A percentile compares a stretch with the other conserved stretches of the same genome.
These are phyloP conservation scores for Aspergillus transmontanensis DNA, from an alignment of 2,329 filamentous ascomycete genomes.

Conservation along the genomic window DNA sequence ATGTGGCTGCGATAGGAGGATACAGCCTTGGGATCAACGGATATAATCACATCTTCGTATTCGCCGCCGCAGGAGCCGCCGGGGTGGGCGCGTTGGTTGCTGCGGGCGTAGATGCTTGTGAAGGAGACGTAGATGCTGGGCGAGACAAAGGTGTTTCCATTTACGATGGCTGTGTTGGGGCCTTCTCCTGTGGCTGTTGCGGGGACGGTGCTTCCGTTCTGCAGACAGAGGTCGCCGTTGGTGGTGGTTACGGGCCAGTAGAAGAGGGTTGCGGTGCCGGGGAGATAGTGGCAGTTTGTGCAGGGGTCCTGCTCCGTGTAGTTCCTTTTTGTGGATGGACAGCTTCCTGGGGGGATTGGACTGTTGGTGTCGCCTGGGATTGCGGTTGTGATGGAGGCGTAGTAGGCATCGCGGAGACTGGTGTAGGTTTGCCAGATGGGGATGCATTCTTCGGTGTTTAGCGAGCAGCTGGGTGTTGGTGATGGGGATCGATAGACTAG, in stretches of 20 bases:
- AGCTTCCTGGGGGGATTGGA: constrained; percentile 19
- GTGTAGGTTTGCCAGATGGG: constrained; percentile 26
- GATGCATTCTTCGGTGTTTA: constrained; percentile 23
- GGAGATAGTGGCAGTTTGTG: constrained; percentile 24
- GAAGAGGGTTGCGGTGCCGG: constrained; percentile 25
- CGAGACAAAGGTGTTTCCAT: constrained; percentile 23
- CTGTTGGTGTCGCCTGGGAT: constrained; percentile 23
- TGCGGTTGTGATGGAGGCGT: constrained; percentile 6
- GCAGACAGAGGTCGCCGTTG: constrained; percentile 21
- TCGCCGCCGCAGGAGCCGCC: constrained; percentile 22
- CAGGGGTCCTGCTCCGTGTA: constrained; percentile 23
- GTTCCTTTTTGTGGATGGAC: constrained; percentile 14
- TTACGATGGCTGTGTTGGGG: constrained; percentile 23
- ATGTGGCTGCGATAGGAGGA: constrained; percentile 22
- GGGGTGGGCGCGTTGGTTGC: constrained; percentile 21
- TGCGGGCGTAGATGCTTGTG: constrained; percentile 25
- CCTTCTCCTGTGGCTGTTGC: constrained; percentile 16
- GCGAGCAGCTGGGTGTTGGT: constrained; percentile 13
- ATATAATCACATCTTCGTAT: constrained; percentile 21
- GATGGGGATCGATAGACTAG: constrained; percentile 16
- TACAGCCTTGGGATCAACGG: constrained; percentile 18
- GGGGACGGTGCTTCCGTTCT: constrained; percentile 23
- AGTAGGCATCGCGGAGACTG: constrained; percentile 13
- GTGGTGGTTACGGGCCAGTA: constrained; percentile 29
- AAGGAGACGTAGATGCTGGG: constrained; percentile 27